Evolutionary conservation across 192 early-diverging fungal species (phyloP), one percentile per base, ranked within the genome.

Genomic region (Coemansia sp.): DNA sequence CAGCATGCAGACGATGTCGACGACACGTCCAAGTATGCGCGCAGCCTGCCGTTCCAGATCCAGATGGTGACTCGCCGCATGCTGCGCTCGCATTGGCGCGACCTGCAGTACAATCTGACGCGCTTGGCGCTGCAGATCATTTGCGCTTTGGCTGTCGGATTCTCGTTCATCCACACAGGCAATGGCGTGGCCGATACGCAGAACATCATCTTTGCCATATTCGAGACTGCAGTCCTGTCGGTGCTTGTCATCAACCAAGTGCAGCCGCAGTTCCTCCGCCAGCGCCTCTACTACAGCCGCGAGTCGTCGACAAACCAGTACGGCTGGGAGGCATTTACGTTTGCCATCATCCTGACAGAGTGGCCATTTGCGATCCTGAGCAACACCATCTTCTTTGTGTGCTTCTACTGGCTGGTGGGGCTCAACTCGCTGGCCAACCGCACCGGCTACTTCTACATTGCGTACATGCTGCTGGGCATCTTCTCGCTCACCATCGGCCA

Each of bases 101-200:
- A 88, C 56, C 87, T 88, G 60, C 72, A 88, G 62, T 94, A 93
- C 73, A 94, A 92, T 77, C 75, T 92, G 61, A 91, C 89, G 21
- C 86, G 91, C 34, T 70, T 89, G 24, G 81, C 85, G n/a, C 78
- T 89, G 62, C 74, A 87, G 62, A 70, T 88, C 33, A 71, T 89
- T 41, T 72, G 72, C 61, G 85, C 87, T 1, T 73, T 94, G n/a
- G 49, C 88, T 12, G 86, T 89, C 39, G 91, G 90, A 10, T 89
- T 94, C 78, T 87, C 91, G 18, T 94, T 89, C 77, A 91, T 84
- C 85, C 83, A 90, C 34, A 69, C 89, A 10, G 76, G 76, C 18
- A 12, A 81, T 39, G 81, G 88, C 11, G 72, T 84, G 7, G 67
- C 75, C 23, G 91, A 91, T 57, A 67, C 87, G 21, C 87, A 90